phyloP scores from a whole-genome alignment of 176 grass and related monocot genomes.

The Triticum timopheevii region DNA sequence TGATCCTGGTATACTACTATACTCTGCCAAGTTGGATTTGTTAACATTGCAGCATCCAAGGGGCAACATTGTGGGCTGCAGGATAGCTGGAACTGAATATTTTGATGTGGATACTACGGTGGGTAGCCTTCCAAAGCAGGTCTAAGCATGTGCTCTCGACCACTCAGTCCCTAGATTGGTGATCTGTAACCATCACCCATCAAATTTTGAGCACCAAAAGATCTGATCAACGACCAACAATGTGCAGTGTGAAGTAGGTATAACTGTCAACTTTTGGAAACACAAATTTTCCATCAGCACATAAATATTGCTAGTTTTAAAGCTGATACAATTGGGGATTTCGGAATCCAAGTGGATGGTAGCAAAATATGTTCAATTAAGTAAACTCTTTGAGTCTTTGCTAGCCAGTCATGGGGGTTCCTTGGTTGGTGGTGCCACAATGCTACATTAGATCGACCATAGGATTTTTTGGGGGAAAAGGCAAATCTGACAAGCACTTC shows the following conservation, averaged over 20 bases:
- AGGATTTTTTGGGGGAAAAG: conserved; percentile 23
- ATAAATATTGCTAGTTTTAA: conserved; percentile 17
- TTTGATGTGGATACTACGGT: conserved; percentile 10
- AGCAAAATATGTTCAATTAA: conserved; percentile 46
- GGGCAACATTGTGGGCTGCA: not conserved
- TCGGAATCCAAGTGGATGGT: conserved; percentile 41
- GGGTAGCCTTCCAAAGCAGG: conserved; percentile 6
- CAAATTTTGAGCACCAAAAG: conserved; percentile 27
- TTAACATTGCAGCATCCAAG: conserved; percentile 34
- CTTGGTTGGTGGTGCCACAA: conserved; percentile 11
- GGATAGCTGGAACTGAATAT: conserved; percentile 11
- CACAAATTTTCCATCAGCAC: conserved; percentile 28
- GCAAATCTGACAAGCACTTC: conserved; percentile 36
- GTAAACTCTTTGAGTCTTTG: conserved; percentile 16
- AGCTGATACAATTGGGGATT: conserved; percentile 17
- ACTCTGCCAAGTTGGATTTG: conserved; percentile 21
- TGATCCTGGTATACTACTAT: not conserved
- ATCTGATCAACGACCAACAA: conserved; percentile 19
- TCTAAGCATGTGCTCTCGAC: conserved; percentile 24
- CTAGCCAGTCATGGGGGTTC: conserved; percentile 25
- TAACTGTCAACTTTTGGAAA: conserved; percentile 33
- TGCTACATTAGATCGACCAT: conserved; percentile 28
- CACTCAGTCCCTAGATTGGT: not conserved
- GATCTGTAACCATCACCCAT: conserved; percentile 20
- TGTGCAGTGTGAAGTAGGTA: conserved; percentile 1